phyloP scores from a whole-genome alignment of 179 eudicot genomes.

The Monotropa hypopitys region DNA sequence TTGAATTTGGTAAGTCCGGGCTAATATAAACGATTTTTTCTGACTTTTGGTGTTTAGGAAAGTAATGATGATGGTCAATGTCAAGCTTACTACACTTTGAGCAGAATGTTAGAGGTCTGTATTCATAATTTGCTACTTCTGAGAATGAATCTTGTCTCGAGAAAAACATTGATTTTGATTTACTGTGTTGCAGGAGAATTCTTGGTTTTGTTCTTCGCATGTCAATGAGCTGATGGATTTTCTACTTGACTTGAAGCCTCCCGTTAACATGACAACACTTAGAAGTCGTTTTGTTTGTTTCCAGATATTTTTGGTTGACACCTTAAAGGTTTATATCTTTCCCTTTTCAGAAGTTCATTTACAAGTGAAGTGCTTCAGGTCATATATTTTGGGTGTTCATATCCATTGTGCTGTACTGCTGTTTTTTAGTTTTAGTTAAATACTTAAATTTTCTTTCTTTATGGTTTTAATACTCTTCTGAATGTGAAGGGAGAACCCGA shows the following conservation, averaged over 20 bases:
- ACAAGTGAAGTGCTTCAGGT: neutral
- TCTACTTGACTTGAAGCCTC: constrained; percentile 48
- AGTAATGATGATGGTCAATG: constrained; percentile 29
- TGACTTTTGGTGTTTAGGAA: constrained; percentile 31
- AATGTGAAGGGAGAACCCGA: too few relatives aligned
- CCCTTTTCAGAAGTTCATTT: neutral
- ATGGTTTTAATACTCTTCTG: neutral
- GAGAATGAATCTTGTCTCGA: neutral
- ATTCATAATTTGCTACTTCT: neutral
- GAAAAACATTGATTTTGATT: neutral
- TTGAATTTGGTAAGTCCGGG: neutral
- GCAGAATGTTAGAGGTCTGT: constrained; percentile 63
- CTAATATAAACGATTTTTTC: neutral
- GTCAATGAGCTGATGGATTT: constrained; percentile 57
- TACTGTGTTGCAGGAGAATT: constrained; percentile 41
- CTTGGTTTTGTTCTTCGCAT: constrained; percentile 51
- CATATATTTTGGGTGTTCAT: neutral
- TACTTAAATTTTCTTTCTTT: too few relatives aligned
- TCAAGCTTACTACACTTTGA: constrained; percentile 61
- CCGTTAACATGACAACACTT: constrained; percentile 35
- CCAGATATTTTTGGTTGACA: constrained; percentile 47
- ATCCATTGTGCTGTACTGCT: neutral
- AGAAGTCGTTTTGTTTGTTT: constrained; percentile 53
- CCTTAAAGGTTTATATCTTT: constrained; percentile 38
- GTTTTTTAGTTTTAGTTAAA: too few relatives aligned